These are phyloP conservation scores for Metarhizium robertsii DNA, from an alignment of 2,329 filamentous ascomycete genomes.

Conservation along the genomic window DNA sequence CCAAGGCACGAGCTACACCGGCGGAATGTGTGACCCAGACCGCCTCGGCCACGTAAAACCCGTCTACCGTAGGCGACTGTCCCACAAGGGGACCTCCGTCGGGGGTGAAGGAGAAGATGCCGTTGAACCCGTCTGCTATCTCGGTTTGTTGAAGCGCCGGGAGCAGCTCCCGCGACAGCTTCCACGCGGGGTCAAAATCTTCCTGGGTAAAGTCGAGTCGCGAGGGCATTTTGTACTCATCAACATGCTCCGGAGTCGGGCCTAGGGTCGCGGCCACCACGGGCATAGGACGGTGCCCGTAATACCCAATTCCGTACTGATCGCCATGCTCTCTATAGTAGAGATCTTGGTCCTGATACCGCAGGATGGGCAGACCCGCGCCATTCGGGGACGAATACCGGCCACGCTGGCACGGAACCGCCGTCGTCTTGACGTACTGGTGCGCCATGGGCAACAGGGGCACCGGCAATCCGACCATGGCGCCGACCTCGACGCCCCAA, in stretches of 20 bases:
- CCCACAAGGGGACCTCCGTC: conserved; percentile 53
- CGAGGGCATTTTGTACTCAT: conserved; percentile 54
- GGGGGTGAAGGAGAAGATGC: conserved; percentile 57
- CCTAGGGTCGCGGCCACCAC: conserved; percentile 45
- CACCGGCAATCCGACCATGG: conserved; percentile 48
- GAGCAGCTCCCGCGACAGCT: conserved; percentile 42
- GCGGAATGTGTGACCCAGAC: conserved; percentile 60
- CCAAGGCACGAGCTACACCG: conserved; percentile 51
- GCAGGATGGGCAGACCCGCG: conserved; percentile 47
- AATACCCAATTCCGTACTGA: conserved; percentile 53
- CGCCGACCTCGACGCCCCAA: conserved; percentile 57
- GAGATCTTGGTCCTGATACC: conserved; percentile 53
- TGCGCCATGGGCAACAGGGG: conserved; percentile 53
- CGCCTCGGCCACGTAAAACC: conserved; percentile 55
- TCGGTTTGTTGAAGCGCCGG: conserved; percentile 40
- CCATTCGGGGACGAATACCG: conserved; percentile 32
- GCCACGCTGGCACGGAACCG: conserved; percentile 32
- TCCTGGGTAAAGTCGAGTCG: conserved; percentile 48
- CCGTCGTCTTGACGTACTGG: conserved; percentile 54
- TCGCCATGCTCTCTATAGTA: conserved; percentile 59
- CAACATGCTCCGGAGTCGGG: conserved; percentile 40
- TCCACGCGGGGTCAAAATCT: conserved; percentile 53
- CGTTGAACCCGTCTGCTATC: conserved; percentile 54
- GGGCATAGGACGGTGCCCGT: conserved; percentile 54
- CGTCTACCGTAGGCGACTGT: conserved; percentile 46